Evolutionary conservation across 176 grass and related monocot species (phyloP), one percentile per base, ranked within the genome.

Genomic region (Avena insularis): DNA sequence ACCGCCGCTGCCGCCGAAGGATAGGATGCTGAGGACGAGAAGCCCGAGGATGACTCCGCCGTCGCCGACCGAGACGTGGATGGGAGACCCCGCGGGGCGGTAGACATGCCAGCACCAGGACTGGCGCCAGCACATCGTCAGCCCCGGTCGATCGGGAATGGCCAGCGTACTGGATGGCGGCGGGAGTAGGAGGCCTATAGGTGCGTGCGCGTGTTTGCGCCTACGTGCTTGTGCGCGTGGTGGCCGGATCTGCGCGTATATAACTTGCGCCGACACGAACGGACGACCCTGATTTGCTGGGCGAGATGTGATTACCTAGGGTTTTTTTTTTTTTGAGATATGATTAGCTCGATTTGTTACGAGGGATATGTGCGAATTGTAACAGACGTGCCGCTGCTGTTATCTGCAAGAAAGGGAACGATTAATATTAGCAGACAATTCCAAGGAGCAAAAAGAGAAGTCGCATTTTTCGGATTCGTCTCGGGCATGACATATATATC

Each of bases 41-140:
- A 40, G 36, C 9, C 4, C 3, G 74, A 62, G 3, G 61, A 40
- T 57, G 36, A 43, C 12, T 79, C 77, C 8, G 57, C 57, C 20
- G 20, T 60, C 58, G 33, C 77, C 36, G 77, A 17, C 55, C 12
- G 12, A 5, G 19, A 40, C 2, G 71, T 20, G 2, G 73, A 5
- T 23, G 20, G 8, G 57, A 60, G 21, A 5, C 8, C 36, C 35
- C 43, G 21, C 45, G 79, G 60, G 21, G 79, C 12, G 15, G 78
- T 62, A 40, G 78, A 27, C 78, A 80, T 80, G 58, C 58, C 38
- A n/a, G 59, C 21, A 27, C 40, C 8, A 36, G 64, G 2, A 35
- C 64, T 33, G 64, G 64, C 13, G 64, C 64, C 68, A 71, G 68
- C 68, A 71, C 68, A 71, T 71, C 15, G 35, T n/a, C 20, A 20